Evolutionary conservation across 2,329 filamentous ascomycete genomes (phyloP).

Genomic region (Monilinia fructicola): DNA sequence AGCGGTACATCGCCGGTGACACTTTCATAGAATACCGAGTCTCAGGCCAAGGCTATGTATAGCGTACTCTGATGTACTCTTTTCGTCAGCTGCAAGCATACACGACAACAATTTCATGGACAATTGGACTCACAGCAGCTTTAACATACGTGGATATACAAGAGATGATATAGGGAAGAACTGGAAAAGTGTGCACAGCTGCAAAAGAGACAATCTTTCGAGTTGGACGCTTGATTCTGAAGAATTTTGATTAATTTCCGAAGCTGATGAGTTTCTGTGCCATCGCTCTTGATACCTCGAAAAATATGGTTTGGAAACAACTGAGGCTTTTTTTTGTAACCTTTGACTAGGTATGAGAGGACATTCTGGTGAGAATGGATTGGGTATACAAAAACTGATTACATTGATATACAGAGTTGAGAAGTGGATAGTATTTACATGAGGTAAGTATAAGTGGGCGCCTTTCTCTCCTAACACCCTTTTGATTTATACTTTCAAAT

Average conservation of each 20-base stretch:
- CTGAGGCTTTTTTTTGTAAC: no score
- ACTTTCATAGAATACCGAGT: not conserved
- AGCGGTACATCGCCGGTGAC: slow-evolving; percentile 1
- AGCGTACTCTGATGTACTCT: not conserved
- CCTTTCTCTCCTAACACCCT: not conserved
- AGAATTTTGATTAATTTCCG: no score
- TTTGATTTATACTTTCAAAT: not conserved
- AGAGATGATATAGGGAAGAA: no score
- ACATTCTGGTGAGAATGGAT: not conserved
- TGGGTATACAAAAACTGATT: not conserved
- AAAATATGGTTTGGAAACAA: no score
- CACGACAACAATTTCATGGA: not conserved
- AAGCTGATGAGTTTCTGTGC: no score
- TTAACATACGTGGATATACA: no score
- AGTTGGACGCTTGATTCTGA: no score
- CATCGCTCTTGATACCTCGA: no score
- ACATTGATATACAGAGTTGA: slow-evolving; percentile 15
- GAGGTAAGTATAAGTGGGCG: slow-evolving; percentile 4
- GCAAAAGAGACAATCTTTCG: no score
- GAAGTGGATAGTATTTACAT: slow-evolving; percentile 10
- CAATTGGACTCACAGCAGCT: not conserved
- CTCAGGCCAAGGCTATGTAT: not conserved
- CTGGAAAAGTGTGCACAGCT: no score
- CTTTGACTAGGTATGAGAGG: no score
- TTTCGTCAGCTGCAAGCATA: not conserved